phyloP scores from a whole-genome alignment of 2,329 filamentous ascomycete species.

The Penicillium digitatum region DNA sequence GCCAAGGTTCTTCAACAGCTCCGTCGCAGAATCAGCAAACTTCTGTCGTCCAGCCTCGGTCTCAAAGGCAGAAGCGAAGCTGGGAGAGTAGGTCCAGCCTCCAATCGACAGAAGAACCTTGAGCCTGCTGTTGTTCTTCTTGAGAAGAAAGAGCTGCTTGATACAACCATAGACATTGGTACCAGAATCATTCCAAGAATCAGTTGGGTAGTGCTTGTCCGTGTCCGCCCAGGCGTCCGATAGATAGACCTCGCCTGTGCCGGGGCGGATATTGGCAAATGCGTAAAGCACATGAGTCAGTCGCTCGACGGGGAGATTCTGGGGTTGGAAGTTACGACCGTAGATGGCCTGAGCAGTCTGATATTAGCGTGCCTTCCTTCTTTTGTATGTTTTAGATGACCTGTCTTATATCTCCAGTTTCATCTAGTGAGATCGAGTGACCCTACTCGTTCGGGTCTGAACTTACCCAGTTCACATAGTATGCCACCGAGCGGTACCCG shows the following conservation, averaged over 20 bases:
- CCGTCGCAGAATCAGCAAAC: constrained; percentile 67
- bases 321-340: constrained; percentile 75
- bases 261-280: constrained; percentile 79
- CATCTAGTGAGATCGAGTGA: not conserved
- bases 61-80: constrained; percentile 66
- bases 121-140: constrained; percentile 70
- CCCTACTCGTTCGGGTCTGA: not conserved
- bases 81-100: constrained; percentile 72
- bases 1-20: constrained; percentile 71
- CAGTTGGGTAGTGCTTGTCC: constrained; percentile 64
- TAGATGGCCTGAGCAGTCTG: constrained; percentile 65
- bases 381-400: not conserved
- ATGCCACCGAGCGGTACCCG: constrained; percentile 38
- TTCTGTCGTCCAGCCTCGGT: constrained; percentile 55
- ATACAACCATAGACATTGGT: constrained; percentile 72
- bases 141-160: constrained; percentile 71
- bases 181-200: constrained; percentile 64
- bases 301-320: constrained; percentile 73
- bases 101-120: constrained; percentile 81
- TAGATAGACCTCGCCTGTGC: constrained; percentile 71
- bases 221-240: constrained; percentile 66
- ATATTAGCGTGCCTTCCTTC: not conserved
- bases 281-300: constrained; percentile 88
- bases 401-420: not conserved
- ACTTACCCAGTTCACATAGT: constrained; percentile 47